phyloP scores from a whole-genome alignment of 2,329 filamentous ascomycete species.

The Fusarium coffeatum region DNA sequence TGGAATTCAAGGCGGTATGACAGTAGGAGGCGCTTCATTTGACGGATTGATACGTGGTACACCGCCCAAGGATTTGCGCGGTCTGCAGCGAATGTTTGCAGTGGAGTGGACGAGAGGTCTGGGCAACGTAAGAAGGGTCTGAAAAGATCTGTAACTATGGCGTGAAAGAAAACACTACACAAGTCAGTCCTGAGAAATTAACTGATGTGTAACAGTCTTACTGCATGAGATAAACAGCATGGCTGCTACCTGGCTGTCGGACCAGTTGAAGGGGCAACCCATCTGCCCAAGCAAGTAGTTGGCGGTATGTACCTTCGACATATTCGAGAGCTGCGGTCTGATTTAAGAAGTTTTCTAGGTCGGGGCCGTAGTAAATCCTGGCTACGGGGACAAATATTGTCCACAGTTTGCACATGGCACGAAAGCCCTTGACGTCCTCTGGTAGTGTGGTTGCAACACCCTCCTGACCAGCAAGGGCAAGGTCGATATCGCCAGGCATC shows the following conservation, averaged over 20 bases:
- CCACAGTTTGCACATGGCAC: not conserved
- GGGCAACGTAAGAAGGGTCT: not conserved
- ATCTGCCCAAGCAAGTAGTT: constrained; percentile 1
- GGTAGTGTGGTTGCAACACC: accelerated
- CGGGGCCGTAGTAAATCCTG: not conserved
- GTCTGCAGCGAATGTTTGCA: not conserved
- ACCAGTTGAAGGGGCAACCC: not conserved
- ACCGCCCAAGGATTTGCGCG: not conserved
- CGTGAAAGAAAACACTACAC: not conserved
- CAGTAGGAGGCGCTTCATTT: not conserved
- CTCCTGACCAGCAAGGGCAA: not conserved
- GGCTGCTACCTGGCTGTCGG: not conserved
- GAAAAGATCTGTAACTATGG: not conserved
- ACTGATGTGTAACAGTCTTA: not conserved
- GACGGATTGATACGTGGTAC: not conserved
- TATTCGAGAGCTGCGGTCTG: not conserved
- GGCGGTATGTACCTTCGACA: not conserved
- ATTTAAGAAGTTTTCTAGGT: not conserved
- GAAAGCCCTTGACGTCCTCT: not conserved
- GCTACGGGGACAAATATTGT: not conserved
- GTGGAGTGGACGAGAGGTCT: accelerated
- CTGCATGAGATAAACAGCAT: not conserved
- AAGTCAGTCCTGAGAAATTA: not conserved
- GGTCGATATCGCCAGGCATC: not conserved
- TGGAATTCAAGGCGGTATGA: not conserved